Conservation (phyloP, 306 rosid genomes). For the Arachis stenosperma region DNA sequence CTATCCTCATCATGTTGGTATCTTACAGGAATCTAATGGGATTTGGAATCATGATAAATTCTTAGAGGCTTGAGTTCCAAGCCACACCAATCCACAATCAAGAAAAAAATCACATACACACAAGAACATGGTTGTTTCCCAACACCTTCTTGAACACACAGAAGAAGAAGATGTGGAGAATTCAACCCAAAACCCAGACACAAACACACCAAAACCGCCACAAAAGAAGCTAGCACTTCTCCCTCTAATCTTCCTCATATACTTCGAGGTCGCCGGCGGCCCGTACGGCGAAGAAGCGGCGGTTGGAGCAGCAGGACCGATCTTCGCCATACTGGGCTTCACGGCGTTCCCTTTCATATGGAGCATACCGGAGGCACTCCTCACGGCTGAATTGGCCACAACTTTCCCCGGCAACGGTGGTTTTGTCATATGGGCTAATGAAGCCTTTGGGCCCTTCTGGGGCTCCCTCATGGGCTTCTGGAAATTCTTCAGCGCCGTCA, state of each 20-base stretch:
- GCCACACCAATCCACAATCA: neutral
- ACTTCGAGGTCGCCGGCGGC: slow-evolving; percentile 79
- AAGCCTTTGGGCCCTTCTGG: slow-evolving; percentile 84
- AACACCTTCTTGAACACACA: slow-evolving; percentile 25
- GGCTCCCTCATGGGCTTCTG: slow-evolving; percentile 67
- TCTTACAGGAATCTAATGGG: slow-evolving; percentile 5
- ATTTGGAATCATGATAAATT: neutral
- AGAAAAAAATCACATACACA: neutral
- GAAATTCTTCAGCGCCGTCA: slow-evolving; percentile 63
- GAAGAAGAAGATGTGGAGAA: neutral
- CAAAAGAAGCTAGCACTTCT: slow-evolving; percentile 49
- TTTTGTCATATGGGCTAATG: slow-evolving; percentile 68
- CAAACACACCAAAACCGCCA: neutral
- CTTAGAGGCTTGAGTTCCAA: neutral
- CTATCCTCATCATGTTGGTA: neutral
- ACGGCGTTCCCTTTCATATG: slow-evolving; percentile 63
- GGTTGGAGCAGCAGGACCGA: slow-evolving; percentile 60
- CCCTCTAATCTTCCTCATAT: slow-evolving; percentile 66
- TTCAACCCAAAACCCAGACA: neutral
- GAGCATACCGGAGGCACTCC: slow-evolving; percentile 77
- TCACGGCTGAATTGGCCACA: slow-evolving; percentile 71
- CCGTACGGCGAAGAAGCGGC: slow-evolving; percentile 74
- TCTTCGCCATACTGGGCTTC: slow-evolving; percentile 62
- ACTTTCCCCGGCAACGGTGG: slow-evolving; percentile 79
- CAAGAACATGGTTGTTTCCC: slow-evolving; percentile 24